A percentile compares a stretch with the other conserved stretches of the same genome.
phyloP scores from a whole-genome alignment of 78 protist species.

The Pelomyxa schiedti region DNA sequence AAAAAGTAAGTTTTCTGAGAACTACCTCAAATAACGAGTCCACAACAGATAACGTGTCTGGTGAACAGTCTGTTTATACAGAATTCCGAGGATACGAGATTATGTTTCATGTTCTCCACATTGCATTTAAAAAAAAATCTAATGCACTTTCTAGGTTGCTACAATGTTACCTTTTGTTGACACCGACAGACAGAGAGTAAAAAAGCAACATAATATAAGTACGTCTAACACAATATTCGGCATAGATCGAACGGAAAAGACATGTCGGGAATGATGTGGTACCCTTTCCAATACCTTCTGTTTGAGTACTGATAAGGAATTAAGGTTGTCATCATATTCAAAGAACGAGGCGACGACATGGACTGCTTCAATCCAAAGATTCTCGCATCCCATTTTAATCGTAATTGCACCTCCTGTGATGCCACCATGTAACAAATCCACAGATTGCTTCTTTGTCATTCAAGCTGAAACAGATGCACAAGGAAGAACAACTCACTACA shows the following conservation, averaged over 20 bases:
- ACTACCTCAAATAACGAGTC: background rate
- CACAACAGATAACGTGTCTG: background rate
- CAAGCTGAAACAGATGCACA: background rate
- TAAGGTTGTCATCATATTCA: background rate
- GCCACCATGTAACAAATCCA: background rate
- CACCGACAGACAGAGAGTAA: background rate
- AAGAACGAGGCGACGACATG: background rate
- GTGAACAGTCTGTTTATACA: background rate
- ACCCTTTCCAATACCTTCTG: no score
- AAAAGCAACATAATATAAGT: no score
- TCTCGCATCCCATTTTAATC: background rate
- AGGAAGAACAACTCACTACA: background rate
- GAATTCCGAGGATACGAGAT: background rate
- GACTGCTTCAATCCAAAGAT: background rate
- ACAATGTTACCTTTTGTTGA: background rate
- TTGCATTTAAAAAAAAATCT: background rate
- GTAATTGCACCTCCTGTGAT: background rate
- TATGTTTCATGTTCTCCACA: background rate
- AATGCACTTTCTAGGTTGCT: background rate
- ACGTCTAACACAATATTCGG: no score
- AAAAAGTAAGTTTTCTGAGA: background rate
- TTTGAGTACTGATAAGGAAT: no score
- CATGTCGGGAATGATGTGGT: background rate
- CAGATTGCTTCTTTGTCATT: background rate
- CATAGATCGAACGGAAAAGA: background rate